Evolutionary conservation across 106 monocot genomes (phyloP), one percentile per base, ranked within the genome.

Genomic region (Dendrobium nobile): DNA sequence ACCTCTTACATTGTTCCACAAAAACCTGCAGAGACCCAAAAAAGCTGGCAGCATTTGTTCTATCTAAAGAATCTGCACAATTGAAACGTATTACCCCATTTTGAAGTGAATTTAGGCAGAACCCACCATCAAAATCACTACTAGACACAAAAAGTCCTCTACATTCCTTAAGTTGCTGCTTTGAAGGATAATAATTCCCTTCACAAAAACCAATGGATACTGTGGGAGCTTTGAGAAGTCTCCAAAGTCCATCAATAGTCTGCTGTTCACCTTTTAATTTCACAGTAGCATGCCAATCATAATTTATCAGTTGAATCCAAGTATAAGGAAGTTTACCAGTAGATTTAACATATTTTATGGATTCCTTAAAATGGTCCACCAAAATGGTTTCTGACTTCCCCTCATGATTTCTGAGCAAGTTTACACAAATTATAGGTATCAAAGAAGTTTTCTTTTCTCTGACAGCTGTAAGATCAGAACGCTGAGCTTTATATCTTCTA

Each of bases 11-110:
- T 75, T 99, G 99, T 84, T 99, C 99, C 22, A 89, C 93, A 89
- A 99, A 99, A 84, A 95, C 93, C 86, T 99, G 99, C 79, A 99
- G 88, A 77, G 91, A 87, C 20, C 99, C 93, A 86, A 99, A 99
- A 87, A 78, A 99, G 70, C 99, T 99, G 45, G 99, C 99, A 75
- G 99, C 99, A 84, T 99, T 99, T 40, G 99, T 99, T 89, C 99
- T 88, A 58, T 99, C 99, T 78, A 99, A 83, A 20, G 99, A 99
- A 82, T 99, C 99, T 43, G 99, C 99, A 85, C 99, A 99, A 78
- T 99, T 99, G 84, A 88, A 99, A 18, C 99, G 91, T 80, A 99
- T 88, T 16, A 99, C 91, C 31, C 99, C 99, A 88, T 93, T 95
- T 83, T 99, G 99, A 80, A 95, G 81, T 67, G 91, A 83, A 47